phyloP scores from a whole-genome alignment of 805 yeast species.

The Kodamaea kaohsiungensis region DNA sequence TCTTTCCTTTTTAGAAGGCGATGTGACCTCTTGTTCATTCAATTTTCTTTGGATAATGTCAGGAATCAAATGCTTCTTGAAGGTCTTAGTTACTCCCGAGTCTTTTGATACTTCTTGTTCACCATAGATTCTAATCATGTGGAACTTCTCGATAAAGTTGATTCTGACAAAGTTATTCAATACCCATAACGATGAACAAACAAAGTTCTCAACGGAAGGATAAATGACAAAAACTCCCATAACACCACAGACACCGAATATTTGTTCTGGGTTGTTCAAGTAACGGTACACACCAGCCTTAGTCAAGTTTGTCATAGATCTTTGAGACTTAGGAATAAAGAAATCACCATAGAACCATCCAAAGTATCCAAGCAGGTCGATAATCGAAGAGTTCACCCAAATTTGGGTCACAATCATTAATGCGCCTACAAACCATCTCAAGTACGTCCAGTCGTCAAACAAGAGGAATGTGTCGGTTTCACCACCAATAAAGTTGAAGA shows the following conservation, averaged over 20 bases:
- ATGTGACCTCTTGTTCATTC: slow-evolving; percentile 15
- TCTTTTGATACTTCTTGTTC: slow-evolving; percentile 57
- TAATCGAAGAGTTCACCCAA: slow-evolving; percentile 69
- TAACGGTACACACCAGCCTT: slow-evolving; percentile 82
- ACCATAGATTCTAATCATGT: slow-evolving; percentile 76
- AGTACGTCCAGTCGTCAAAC: slow-evolving; percentile 42
- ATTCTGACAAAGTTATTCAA: slow-evolving; percentile 64
- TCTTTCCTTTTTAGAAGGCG: slow-evolving; percentile 18
- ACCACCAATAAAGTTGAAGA: slow-evolving; percentile 24
- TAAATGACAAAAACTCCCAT: slow-evolving; percentile 72
- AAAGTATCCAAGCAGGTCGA: slow-evolving; percentile 72
- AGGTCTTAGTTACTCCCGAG: slow-evolving; percentile 47
- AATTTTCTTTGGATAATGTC: slow-evolving; percentile 37
- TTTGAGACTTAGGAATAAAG: slow-evolving; percentile 56
- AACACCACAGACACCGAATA: slow-evolving; percentile 75
- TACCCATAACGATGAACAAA: slow-evolving; percentile 60
- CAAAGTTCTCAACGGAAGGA: slow-evolving; percentile 52
- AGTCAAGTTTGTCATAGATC: slow-evolving; percentile 49
- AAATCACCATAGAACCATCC: slow-evolving; percentile 94
- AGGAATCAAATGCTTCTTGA: slow-evolving; percentile 44
- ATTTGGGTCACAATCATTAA: slow-evolving; percentile 58
- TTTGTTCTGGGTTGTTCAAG: slow-evolving; percentile 78
- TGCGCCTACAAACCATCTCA: slow-evolving; percentile 60
- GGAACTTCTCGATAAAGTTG: slow-evolving; percentile 73
- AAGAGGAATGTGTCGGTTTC: slow-evolving; percentile 14